Evolutionary conservation across 371 early-diverging fungal species (phyloP), one percentile per base, ranked within the genome.

Genomic region (Cokeromyces recurvatus): DNA sequence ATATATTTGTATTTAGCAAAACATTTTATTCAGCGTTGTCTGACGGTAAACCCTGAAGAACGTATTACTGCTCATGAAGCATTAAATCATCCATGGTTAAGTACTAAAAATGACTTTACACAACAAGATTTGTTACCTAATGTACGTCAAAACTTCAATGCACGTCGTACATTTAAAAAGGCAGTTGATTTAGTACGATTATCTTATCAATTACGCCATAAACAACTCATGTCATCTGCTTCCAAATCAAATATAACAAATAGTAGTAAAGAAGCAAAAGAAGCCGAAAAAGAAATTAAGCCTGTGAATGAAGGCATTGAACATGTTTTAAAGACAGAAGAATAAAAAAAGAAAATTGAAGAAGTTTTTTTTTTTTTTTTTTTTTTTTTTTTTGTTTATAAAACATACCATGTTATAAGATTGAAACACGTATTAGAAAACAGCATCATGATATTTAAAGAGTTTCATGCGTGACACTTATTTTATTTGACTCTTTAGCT

Each of bases 121-220:
- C 45, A 46, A 8, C 53, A 60, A 32, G 68, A 86, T 53, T 59
- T 92, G 42, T 66, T 91, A 54, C 86, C 88, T 10, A 77, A 64
- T 47, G 83, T 93, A 43, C 74, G 77, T 29, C 71, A 83, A 46
- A 88, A 89, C 66, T 90, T 91, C 61, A 85, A 88, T 56, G 89
- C 90, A 6, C 79, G 82, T 38, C 71, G 78, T 17, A 84, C 81
- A 21, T 79, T 87, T 66, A 81, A 74, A 48, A 79, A 79, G 24
- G 89, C 88, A 14, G 77, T 87, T 24, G 61, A 77, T 31, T 52
- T 79, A 57, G 61, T 82, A 15, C 72, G 71, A 12, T 38, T 71
- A 10, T 71, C 71, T 11, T 57, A 64, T 32, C 67, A 71, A 34
- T 49, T 71, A 23, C 55, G 55, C 11, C 64, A 71, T 25, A 66